Evolutionary conservation across 2,329 filamentous ascomycete species (phyloP).

Genomic region (Colletotrichum sp.): DNA sequence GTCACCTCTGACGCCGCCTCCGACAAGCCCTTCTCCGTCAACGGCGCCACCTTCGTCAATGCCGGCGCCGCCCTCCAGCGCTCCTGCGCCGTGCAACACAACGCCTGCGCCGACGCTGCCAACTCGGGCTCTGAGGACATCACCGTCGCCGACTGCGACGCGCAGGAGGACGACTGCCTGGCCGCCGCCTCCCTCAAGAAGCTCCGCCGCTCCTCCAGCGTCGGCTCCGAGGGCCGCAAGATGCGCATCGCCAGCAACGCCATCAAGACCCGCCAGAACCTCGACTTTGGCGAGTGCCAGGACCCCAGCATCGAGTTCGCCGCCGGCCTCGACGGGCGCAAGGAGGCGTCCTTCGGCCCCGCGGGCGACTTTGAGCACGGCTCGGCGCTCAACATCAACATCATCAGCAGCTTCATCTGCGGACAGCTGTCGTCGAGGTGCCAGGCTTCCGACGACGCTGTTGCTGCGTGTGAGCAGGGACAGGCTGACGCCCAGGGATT

Average conservation of each 20-base stretch:
- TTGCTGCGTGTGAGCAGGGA: conserved; percentile 23
- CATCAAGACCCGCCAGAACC: conserved; percentile 15
- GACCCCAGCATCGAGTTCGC: conserved; percentile 56
- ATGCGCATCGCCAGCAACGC: conserved; percentile 24
- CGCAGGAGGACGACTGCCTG: conserved; percentile 46
- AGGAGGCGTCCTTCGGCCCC: conserved; percentile 46
- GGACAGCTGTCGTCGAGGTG: conserved; percentile 38
- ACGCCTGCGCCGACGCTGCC: conserved; percentile 54
- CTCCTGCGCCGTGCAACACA: conserved; percentile 57
- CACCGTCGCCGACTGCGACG: conserved; percentile 45
- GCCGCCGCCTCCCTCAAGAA: conserved; percentile 23
- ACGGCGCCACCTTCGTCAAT: conserved; percentile 60
- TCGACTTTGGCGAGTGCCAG: conserved; percentile 51
- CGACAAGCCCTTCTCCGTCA: conserved; percentile 55
- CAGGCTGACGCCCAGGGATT: conserved; percentile 23
- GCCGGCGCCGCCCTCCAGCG: conserved; percentile 51
- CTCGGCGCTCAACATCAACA: conserved; percentile 41
- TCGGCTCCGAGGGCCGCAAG: conserved; percentile 1
- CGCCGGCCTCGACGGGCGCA: conserved; percentile 51
- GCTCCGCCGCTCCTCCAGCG: conserved; percentile 13
- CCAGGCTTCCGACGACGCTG: conserved; percentile 24
- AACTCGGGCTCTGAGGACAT: conserved; percentile 46
- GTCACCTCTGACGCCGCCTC: conserved; percentile 38
- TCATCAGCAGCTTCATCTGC: conserved; percentile 55
- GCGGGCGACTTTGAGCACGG: conserved; percentile 56